Evolutionary conservation across 1,284 basidiomycete genomes (phyloP).

Genomic region (Somion occarium): DNA sequence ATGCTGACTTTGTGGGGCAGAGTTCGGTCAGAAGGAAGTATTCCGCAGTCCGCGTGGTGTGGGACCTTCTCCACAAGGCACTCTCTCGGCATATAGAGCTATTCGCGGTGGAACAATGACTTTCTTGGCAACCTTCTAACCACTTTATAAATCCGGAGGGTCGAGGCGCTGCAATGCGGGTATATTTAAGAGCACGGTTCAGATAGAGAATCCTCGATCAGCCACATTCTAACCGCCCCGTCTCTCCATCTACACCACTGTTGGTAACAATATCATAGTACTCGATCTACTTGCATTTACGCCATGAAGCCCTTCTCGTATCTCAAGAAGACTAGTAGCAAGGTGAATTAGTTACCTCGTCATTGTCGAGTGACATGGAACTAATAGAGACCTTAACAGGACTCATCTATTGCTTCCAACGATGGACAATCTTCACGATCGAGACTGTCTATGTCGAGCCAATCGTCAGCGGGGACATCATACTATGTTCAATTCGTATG

Average conservation of each 20-base stretch:
- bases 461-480: constrained; percentile 4
- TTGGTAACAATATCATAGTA: neutral
- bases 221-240: neutral
- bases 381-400: neutral
- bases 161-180: neutral
- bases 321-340: neutral
- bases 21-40: neutral
- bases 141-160: neutral
- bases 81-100: neutral
- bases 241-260: neutral
- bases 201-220: neutral
- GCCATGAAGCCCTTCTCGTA: neutral
- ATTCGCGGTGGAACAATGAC: neutral
- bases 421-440: neutral
- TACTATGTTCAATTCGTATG: constrained; percentile 6
- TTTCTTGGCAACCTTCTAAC: constrained; percentile 1
- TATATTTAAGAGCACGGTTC: neutral
- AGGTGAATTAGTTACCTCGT: no score
- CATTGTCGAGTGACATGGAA: no score
- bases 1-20: neutral
- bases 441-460: constrained; percentile 5
- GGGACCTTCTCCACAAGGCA: neutral
- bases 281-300: neutral
- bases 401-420: constrained; percentile 4
- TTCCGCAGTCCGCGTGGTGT: constrained; percentile 3